Evolutionary conservation across 805 yeast genomes (phyloP).

Genomic region (Kuraishia hungarica): DNA sequence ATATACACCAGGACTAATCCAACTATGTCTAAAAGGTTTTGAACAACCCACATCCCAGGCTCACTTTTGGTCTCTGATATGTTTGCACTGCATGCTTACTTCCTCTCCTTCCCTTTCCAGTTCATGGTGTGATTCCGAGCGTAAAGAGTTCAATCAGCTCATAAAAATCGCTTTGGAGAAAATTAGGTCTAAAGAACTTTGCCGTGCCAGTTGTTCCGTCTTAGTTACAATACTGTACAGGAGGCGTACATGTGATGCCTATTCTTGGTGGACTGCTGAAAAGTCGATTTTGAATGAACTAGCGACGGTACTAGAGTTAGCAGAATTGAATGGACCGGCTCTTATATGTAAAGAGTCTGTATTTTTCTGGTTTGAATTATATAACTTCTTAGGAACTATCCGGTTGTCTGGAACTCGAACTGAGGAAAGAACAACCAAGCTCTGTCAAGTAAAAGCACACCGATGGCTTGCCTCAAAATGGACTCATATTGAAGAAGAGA

Average conservation of each 20-base stretch:
- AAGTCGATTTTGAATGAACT: conserved; percentile 1
- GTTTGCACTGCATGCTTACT: neutral
- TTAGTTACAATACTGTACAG: neutral
- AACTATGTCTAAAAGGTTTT: neutral
- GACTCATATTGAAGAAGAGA: conserved; percentile 17
- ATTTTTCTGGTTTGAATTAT: conserved; percentile 40
- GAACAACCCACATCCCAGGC: neutral
- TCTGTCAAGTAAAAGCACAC: conserved; percentile 23
- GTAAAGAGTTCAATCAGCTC: neutral
- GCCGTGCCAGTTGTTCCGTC: neutral
- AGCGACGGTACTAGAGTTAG: conserved; percentile 12
- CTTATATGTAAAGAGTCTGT: conserved; percentile 36
- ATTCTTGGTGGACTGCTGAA: conserved; percentile 5
- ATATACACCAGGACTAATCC: neutral
- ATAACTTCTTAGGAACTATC: neutral
- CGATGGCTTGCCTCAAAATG: conserved; percentile 48
- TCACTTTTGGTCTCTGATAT: neutral
- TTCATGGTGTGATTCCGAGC: neutral
- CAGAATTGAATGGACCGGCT: conserved; percentile 58
- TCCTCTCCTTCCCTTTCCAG: neutral
- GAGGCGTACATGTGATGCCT: neutral
- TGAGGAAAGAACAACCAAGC: conserved; percentile 20
- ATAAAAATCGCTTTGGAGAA: neutral
- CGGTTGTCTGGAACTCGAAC: conserved; percentile 12
- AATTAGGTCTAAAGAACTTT: neutral